Evolutionary conservation across 176 grass and related monocot genomes (phyloP).

Genomic region (Ensete ventricosum): DNA sequence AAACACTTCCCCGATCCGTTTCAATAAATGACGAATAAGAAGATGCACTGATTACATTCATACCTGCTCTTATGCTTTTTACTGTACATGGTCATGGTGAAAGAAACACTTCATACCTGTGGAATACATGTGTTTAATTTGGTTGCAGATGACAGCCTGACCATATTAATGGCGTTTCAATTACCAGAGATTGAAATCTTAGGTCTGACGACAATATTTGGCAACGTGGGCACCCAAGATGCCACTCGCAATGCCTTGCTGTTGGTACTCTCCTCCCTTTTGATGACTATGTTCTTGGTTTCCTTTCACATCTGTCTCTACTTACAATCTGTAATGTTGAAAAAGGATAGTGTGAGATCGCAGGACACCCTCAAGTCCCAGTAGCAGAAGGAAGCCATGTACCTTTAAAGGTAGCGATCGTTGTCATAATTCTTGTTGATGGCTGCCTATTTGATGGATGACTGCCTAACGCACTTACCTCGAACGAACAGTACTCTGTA

Average conservation of each 20-base stretch:
- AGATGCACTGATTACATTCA: too few relatives aligned
- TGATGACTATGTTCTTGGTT: background rate
- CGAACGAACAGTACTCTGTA: background rate
- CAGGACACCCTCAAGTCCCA: slow-evolving; percentile 51
- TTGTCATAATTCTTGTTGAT: background rate
- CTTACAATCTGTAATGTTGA: slow-evolving; percentile 18
- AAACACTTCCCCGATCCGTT: too few relatives aligned
- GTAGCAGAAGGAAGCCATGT: slow-evolving; percentile 65
- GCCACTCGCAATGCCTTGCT: slow-evolving; percentile 75
- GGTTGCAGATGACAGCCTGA: slow-evolving; percentile 64
- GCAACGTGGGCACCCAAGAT: slow-evolving; percentile 52
- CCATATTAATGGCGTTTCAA: slow-evolving; percentile 84
- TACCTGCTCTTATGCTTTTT: too few relatives aligned
- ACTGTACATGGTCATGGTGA: too few relatives aligned
- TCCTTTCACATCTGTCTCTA: background rate
- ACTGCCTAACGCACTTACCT: background rate
- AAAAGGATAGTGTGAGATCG: slow-evolving; percentile 73
- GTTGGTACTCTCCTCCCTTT: slow-evolving; percentile 36
- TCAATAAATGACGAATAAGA: too few relatives aligned
- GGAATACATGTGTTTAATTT: too few relatives aligned
- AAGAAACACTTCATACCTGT: too few relatives aligned
- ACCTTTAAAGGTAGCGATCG: slow-evolving; percentile 48
- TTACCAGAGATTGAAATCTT: slow-evolving; percentile 41
- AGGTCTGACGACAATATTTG: slow-evolving; percentile 88
- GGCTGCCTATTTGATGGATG: background rate